A percentile compares a stretch with the other conserved stretches of the same genome.
These are phyloP conservation scores for Starmerella tilneyi DNA, from an alignment of 805 yeast species.

Conservation along the genomic window DNA sequence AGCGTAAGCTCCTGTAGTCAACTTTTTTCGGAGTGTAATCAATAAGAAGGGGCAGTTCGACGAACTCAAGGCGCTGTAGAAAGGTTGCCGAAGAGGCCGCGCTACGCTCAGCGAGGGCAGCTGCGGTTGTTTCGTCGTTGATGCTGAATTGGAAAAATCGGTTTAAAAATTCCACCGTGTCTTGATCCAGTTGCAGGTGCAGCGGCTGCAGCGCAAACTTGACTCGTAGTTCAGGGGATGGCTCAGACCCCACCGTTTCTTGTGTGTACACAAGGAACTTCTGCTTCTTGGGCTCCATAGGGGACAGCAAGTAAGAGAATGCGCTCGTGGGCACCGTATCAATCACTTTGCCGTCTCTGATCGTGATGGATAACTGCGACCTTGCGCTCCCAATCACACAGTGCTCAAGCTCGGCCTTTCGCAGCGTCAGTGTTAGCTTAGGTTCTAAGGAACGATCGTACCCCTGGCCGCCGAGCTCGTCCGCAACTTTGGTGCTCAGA, in stretches of 20 bases:
- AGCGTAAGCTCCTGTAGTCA: constrained; percentile 71
- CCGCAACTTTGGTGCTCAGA: constrained; percentile 41
- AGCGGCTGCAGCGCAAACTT: constrained; percentile 48
- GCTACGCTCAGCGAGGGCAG: background rate
- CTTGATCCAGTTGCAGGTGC: constrained; percentile 83
- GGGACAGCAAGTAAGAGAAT: constrained; percentile 10
- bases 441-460: constrained; percentile 19
- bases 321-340: constrained; percentile 14
- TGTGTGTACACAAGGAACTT: constrained; percentile 3
- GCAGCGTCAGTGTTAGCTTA: constrained; percentile 28
- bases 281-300: background rate
- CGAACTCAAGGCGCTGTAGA: constrained; percentile 50
- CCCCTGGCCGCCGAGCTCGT: constrained; percentile 33
- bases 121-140: constrained; percentile 35
- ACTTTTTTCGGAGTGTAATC: constrained; percentile 89
- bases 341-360: constrained; percentile 11
- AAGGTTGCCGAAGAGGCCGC: constrained; percentile 29
- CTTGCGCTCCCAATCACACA: background rate
- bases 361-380: background rate
- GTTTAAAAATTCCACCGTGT: constrained; percentile 71
- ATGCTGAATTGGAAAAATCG: constrained; percentile 67
- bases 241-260: constrained; percentile 1
- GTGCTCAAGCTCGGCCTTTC: constrained; percentile 31
- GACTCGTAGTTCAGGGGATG: constrained; percentile 14
- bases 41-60: constrained; percentile 47